phyloP scores from a whole-genome alignment of 169 alveolate species.

The Cystoisospora suis region DNA sequence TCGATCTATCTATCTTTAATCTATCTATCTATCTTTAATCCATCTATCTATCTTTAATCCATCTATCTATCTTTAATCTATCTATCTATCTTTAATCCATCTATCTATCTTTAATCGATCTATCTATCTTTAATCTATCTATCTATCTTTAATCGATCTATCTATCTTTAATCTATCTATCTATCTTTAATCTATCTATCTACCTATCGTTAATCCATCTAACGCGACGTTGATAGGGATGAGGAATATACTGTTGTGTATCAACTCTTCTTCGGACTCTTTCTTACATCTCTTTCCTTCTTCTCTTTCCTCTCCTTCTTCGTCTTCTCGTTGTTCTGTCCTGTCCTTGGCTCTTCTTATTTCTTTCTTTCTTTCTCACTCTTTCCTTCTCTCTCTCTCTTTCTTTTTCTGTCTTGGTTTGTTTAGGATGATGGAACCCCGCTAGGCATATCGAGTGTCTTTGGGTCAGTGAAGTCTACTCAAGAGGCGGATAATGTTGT shows the following conservation, averaged over 20 bases:
- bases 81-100: no score
- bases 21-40: no score
- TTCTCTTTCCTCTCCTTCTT: no score
- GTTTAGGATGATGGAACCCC: constrained; percentile 87
- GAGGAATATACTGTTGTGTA: no score
- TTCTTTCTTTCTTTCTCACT: not conserved
- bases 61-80: no score
- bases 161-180: not conserved
- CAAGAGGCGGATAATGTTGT: constrained; percentile 96
- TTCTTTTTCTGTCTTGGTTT: constrained; percentile 2
- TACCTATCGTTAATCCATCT: not conserved
- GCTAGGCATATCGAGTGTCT: constrained; percentile 89
- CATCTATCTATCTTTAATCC: no score
- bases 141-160: no score
- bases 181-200: not conserved
- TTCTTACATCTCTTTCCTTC: not conserved
- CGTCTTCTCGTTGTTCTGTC: not conserved
- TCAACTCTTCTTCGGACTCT: not conserved
- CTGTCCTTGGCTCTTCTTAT: not conserved
- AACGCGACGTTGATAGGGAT: not conserved
- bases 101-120: no score
- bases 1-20: no score
- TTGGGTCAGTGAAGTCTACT: constrained; percentile 95
- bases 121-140: not conserved
- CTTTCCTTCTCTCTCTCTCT: not conserved